Evolutionary conservation across 2,329 filamentous ascomycete species (phyloP), one percentile per base, ranked within the genome.

Genomic region (Hysterium pulicare): DNA sequence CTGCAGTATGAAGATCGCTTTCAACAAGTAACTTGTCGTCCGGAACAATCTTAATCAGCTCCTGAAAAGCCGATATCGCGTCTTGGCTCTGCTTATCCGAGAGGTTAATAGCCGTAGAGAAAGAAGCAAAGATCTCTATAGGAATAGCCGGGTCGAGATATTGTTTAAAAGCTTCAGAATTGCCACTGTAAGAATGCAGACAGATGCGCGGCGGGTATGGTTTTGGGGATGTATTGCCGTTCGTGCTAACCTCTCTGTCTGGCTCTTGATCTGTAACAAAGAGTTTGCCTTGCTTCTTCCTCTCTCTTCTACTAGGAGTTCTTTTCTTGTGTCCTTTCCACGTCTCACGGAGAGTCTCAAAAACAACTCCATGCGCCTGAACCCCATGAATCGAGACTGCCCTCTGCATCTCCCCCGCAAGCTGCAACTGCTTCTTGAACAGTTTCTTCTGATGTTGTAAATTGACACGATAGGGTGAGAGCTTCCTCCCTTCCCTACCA

Each of bases 151-250:
- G 79, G 49, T 86, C 77, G 36, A 89, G 70, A 58, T 95, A 97
- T 63, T 90, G 89, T 50, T 79, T 83, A 28, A 96, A 70, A 23
- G 84, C 77, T 43, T 93, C 83, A 9, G 81, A 74, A 5, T 84
- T 78, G 0, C 89, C 91, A 36, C 87, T 94, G 67, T 90, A 98
- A 0, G 90, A 96, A 67, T 98, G 93, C 45, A 98, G 79, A 60
- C 93, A 98, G 61, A 97, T 84, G 7, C 90, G 75, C 1, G 90
- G 90, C 3, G 93, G 90, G 54, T 85, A 97, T 0, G 86, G 84
- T 46, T 77, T 82, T 1, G 72, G 54, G 4, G 38, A 26, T 5
- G 39, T 41, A 31, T 41, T 20, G 9, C 40, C 41, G 3, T 20
- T 15, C n/a, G n/a, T 22, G 21, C 5, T 31, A 13, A n/a, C 31